Percentiles rank a stretch among this genome's conserved stretches.
Conservation (phyloP, 768 basidiomycete species). For the Tulasnella sp. region DNA sequence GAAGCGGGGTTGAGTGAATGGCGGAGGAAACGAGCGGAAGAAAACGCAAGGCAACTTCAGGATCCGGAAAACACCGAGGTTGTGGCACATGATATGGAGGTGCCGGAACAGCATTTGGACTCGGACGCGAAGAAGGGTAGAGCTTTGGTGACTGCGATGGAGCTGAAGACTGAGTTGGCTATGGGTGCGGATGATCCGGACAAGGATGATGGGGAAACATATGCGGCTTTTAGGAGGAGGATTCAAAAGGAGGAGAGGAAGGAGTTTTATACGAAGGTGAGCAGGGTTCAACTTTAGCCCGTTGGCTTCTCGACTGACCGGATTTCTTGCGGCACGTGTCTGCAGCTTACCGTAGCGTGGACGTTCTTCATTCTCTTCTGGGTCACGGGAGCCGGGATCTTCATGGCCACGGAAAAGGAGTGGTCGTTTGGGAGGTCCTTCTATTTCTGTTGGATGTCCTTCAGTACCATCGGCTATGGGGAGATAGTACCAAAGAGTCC, state of each 20-base stretch:
- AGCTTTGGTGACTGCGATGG: not conserved
- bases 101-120: not conserved
- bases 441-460: conserved; percentile 61
- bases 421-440: conserved; percentile 58
- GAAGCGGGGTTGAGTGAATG: not conserved
- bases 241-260: conserved; percentile 35
- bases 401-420: conserved; percentile 50
- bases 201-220: conserved; percentile 22
- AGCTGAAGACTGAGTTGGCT: not conserved
- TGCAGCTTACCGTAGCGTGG: conserved; percentile 44
- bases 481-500: conserved; percentile 55
- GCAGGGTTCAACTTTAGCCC: not conserved
- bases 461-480: conserved; percentile 59
- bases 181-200: not conserved
- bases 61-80: not conserved
- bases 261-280: conserved; percentile 51
- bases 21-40: not conserved
- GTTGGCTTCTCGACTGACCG: not conserved
- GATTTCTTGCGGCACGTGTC: not conserved
- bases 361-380: conserved; percentile 67
- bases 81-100: not conserved
- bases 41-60: not conserved
- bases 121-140: not conserved
- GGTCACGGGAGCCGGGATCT: conserved; percentile 63
- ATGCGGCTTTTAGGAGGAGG: conserved; percentile 25